Percentiles rank a stretch among this genome's conserved stretches.
Evolutionary conservation across 2,329 filamentous ascomycete genomes (phyloP).

Genomic region (Chrysoporthe cubensis): DNA sequence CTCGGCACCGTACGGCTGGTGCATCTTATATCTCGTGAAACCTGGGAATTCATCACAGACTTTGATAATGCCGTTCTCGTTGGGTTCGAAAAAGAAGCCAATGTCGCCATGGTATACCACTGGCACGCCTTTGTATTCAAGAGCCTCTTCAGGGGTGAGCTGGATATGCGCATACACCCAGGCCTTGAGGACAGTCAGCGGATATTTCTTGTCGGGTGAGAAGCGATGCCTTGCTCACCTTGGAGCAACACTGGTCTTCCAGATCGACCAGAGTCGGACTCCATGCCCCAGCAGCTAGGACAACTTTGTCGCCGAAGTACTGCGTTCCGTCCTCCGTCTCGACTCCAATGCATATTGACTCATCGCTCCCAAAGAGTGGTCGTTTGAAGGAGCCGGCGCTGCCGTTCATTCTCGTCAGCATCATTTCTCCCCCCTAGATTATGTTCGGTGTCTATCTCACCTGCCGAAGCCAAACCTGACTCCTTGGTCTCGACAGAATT

Average conservation of each 20-base stretch:
- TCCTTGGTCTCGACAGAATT: conserved; percentile 41
- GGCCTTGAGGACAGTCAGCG: conserved; percentile 36
- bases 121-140: conserved; percentile 45
- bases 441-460: conserved; percentile 31
- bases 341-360: conserved; percentile 43
- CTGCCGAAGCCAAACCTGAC: conserved; percentile 47
- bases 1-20: conserved; percentile 40
- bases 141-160: conserved; percentile 45
- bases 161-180: conserved; percentile 52
- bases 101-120: conserved; percentile 51
- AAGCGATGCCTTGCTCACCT: conserved; percentile 31
- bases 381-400: conserved; percentile 48
- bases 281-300: conserved; percentile 47
- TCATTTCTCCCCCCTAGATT: neutral
- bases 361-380: conserved; percentile 44
- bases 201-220: neutral
- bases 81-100: conserved; percentile 55
- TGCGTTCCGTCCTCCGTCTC: conserved; percentile 46
- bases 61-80: conserved; percentile 44
- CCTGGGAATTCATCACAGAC: conserved; percentile 45
- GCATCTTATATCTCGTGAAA: conserved; percentile 42
- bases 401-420: too few species aligned
- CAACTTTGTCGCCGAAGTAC: conserved; percentile 48
- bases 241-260: conserved; percentile 44
- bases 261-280: conserved; percentile 41